A percentile compares a stretch with the other conserved stretches of the same genome.
phyloP scores from a whole-genome alignment of 176 grass and related monocot species.

The Triticum monococcum region DNA sequence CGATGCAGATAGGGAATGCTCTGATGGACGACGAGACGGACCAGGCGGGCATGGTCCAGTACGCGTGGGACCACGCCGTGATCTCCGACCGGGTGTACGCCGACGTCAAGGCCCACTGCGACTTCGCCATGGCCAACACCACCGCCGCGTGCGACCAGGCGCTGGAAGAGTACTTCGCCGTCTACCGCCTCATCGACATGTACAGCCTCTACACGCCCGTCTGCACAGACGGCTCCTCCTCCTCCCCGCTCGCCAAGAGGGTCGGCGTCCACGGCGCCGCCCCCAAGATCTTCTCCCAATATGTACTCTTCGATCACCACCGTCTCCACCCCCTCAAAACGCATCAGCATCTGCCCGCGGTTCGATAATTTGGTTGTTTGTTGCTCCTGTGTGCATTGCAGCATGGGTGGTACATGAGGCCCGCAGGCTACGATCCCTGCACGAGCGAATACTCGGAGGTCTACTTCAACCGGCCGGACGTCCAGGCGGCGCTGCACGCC shows the following conservation, averaged over 20 bases:
- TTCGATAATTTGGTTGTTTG: not conserved
- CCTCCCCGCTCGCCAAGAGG: not conserved
- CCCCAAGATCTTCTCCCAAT: slow-evolving; percentile 62
- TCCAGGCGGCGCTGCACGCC: slow-evolving; percentile 82
- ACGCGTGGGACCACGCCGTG: slow-evolving; percentile 97
- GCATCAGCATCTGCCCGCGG: not conserved
- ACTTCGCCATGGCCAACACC: slow-evolving; percentile 47
- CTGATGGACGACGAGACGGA: slow-evolving; percentile 86
- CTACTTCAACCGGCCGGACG: slow-evolving; percentile 87
- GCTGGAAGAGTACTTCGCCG: slow-evolving; percentile 66
- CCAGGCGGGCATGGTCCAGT: slow-evolving; percentile 80
- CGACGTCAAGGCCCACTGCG: slow-evolving; percentile 60
- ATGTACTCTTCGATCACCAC: slow-evolving; percentile 17
- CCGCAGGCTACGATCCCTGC: slow-evolving; percentile 82
- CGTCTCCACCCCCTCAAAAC: no score
- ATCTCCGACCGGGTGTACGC: slow-evolving; percentile 90
- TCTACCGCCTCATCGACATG: slow-evolving; percentile 92
- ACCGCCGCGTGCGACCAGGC: slow-evolving; percentile 45
- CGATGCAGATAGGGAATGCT: slow-evolving; percentile 78
- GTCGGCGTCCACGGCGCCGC: slow-evolving; percentile 50
- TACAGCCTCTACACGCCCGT: slow-evolving; percentile 87
- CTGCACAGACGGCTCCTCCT: slow-evolving; percentile 38
- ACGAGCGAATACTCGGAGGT: slow-evolving; percentile 40
- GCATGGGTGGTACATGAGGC: slow-evolving; percentile 62
- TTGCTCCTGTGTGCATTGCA: not conserved